Base-by-base conservation (phyloP, 2,329 filamentous ascomycete genomes). In the Pseudopyrenochaeta lycopersici region DNA sequence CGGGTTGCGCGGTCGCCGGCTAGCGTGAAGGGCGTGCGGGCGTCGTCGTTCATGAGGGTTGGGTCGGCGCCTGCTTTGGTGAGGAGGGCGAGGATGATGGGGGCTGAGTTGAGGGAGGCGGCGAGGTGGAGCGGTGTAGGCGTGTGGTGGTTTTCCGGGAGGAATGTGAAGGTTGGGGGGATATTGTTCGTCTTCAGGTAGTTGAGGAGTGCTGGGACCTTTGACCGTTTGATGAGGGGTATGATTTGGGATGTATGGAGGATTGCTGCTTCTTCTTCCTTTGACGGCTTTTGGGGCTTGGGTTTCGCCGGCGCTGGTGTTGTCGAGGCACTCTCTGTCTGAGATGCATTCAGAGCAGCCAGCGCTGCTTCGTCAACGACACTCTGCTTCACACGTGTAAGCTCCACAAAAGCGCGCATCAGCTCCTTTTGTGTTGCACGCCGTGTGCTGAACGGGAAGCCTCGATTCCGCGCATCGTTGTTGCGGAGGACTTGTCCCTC, bases 401-500 rank as follows among this genome's bases (percentile, higher is more conserved):
- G 83, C 78, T 99, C 95, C 58, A 96, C 90, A 67, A 97, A 99
- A 1, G 90, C 90, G 33, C 94, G 87, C 90, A 98, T 95, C 0
- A 99, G 86, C 75, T 99, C 95, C 42, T 90, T 91, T 70, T 98
- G 93, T 0, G 95, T 99, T 0, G 95, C 92, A 52, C 95, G 84
- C 11, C 92, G 85, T 7, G 95, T 99, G 73, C 85, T 97, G 75
- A 99, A 99, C 0, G 95, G 95, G 59, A 99, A 97, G 0, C 91
- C 89, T 50, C 95, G 85, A 67, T 97, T 83, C 31, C 95, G 84
- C 1, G 88, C 81, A 68, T 99, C 95, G 56, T 92, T 91, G 10
- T 87, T 84, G 52, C 83, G 87, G 48, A 99, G 77, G 1, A 97
- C 88, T 70, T 97, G 92, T 1, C 87, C 91, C 2, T 98, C 93